phyloP scores from a whole-genome alignment of 148 eudicot species.

The Rhododendron vialii region DNA sequence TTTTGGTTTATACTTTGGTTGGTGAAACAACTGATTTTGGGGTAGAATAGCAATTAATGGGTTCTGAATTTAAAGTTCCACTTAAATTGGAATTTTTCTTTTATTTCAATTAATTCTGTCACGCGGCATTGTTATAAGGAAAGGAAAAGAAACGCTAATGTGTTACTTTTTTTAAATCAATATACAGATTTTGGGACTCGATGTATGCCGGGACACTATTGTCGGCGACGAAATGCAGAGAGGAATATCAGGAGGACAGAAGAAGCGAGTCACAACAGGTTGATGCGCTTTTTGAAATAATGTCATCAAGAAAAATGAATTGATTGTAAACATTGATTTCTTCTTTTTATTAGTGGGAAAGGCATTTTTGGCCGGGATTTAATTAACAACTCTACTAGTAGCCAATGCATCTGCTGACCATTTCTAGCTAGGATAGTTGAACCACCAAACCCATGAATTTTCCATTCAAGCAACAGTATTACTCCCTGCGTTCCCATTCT shows the following conservation, averaged over 20 bases:
- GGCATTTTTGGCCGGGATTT: background rate
- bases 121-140: background rate
- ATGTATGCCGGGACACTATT: slow-evolving; percentile 87
- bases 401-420: background rate
- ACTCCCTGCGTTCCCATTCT: background rate
- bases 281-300: background rate
- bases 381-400: background rate
- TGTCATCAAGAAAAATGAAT: background rate
- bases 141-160: background rate
- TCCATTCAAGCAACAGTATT: background rate
- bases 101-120: background rate
- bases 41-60: background rate
- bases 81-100: background rate
- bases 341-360: background rate
- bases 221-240: slow-evolving; percentile 91
- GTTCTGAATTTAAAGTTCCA: background rate
- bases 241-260: slow-evolving; percentile 96
- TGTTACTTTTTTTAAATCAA: background rate
- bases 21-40: background rate
- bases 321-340: background rate
- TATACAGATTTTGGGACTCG: slow-evolving; percentile 80
- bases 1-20: background rate
- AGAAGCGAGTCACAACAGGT: slow-evolving; percentile 97
- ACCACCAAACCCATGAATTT: background rate
- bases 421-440: background rate